A percentile compares a stretch with the other conserved stretches of the same genome.
phyloP scores from a whole-genome alignment of 305 asterid genomes.

The Fraxinus albicans region DNA sequence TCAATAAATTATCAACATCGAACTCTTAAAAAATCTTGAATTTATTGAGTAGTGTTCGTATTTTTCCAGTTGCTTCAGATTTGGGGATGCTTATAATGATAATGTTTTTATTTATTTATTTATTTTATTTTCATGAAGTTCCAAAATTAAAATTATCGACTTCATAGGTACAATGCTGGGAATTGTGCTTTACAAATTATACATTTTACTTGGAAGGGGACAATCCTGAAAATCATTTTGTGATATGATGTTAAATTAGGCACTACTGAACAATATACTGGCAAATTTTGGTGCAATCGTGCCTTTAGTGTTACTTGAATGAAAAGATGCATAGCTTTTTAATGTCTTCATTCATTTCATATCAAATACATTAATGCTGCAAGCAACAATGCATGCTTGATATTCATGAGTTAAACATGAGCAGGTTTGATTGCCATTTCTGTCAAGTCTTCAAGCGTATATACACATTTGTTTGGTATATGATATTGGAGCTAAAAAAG shows the following conservation, averaged over 20 bases:
- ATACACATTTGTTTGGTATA: no score
- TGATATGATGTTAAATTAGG: not conserved
- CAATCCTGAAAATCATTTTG: not conserved
- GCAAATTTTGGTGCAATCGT: not conserved
- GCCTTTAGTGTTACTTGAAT: not conserved
- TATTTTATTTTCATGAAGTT: not conserved
- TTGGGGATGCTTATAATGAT: not conserved
- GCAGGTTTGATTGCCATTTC: not conserved
- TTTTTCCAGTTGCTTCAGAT: slow-evolving; percentile 3
- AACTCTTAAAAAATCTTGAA: slow-evolving; percentile 28
- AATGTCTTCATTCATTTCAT: not conserved
- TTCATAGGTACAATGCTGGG: not conserved
- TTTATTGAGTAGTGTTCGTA: slow-evolving; percentile 14
- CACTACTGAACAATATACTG: not conserved
- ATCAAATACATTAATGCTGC: not conserved
- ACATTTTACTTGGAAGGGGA: not conserved
- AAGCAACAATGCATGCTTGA: not conserved
- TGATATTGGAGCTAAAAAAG: not conserved
- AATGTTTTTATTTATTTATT: not conserved
- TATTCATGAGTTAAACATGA: not conserved
- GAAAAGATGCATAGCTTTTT: not conserved
- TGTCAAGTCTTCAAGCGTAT: not conserved
- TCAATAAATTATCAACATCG: slow-evolving; percentile 29
- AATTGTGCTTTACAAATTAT: not conserved
- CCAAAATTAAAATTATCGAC: not conserved